Evolutionary conservation across 1,284 basidiomycete species (phyloP).

Genomic region (Tilletia caries): DNA sequence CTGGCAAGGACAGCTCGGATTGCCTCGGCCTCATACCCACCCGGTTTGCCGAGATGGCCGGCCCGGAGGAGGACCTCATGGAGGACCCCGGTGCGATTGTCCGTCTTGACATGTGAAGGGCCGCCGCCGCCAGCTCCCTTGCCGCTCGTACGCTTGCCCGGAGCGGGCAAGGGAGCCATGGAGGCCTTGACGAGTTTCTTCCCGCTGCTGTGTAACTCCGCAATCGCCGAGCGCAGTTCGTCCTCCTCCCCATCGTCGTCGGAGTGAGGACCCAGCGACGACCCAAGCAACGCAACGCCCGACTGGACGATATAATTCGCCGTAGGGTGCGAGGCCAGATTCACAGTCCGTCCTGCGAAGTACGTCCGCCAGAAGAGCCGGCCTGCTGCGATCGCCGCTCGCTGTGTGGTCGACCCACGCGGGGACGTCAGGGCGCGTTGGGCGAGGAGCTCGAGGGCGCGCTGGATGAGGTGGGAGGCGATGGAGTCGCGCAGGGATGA

Average conservation of each 20-base stretch:
- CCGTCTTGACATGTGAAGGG: slow-evolving; percentile 9
- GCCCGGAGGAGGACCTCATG: background rate
- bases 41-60: background rate
- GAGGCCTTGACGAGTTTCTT: slow-evolving; percentile 23
- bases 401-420: background rate
- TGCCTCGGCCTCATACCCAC: background rate
- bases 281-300: slow-evolving; percentile 25
- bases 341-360: slow-evolving; percentile 34
- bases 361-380: slow-evolving; percentile 39
- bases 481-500: slow-evolving; percentile 44
- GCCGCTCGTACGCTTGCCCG: background rate
- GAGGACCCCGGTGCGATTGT: slow-evolving; percentile 11
- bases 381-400: background rate
- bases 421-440: slow-evolving; percentile 15
- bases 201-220: slow-evolving; percentile 17
- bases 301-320: slow-evolving; percentile 47
- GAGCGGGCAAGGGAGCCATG: slow-evolving; percentile 11
- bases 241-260: slow-evolving; percentile 17
- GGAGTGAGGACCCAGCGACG: background rate
- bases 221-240: slow-evolving; percentile 14
- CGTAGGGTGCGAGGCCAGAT: slow-evolving; percentile 45
- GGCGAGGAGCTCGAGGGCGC: slow-evolving; percentile 20
- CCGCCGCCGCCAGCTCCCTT: slow-evolving; percentile 18
- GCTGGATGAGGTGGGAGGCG: slow-evolving; percentile 44
- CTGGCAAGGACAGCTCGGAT: slow-evolving; percentile 4